Conservation (phyloP, 2,329 filamentous ascomycete genomes). For the Hirsutella thompsonii region DNA sequence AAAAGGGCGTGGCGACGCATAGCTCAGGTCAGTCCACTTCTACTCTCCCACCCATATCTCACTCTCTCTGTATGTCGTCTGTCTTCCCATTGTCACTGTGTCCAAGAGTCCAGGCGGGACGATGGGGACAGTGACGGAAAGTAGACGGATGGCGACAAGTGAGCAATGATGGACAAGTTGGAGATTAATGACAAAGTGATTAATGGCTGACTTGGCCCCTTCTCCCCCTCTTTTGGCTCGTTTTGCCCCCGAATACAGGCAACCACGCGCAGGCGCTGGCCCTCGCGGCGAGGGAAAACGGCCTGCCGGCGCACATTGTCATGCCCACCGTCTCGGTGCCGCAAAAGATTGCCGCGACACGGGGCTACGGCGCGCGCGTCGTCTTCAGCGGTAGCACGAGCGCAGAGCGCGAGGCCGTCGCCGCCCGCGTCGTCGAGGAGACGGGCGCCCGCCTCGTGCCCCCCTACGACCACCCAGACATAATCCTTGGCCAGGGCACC, state of each 20-base stretch:
- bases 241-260: constrained; percentile 33
- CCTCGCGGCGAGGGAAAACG: constrained; percentile 62
- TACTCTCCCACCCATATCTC: not conserved
- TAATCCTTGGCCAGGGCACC: constrained; percentile 90
- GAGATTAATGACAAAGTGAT: too few species aligned
- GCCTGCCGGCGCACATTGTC: constrained; percentile 73
- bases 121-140: too few species aligned
- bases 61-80: too few species aligned
- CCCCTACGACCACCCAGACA: constrained; percentile 85
- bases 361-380: constrained; percentile 63
- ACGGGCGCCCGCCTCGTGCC: constrained; percentile 73
- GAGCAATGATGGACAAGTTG: too few species aligned
- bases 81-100: too few species aligned
- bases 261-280: constrained; percentile 93
- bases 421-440: constrained; percentile 51
- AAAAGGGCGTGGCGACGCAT: constrained; percentile 74
- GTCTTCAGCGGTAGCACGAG: constrained; percentile 74
- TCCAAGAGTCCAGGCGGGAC: too few species aligned
- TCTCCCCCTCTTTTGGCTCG: not conserved
- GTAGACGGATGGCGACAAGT: too few species aligned
- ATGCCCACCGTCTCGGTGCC: constrained; percentile 81
- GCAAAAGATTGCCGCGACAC: constrained; percentile 78
- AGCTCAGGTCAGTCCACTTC: constrained; percentile 52
- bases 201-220: too few species aligned
- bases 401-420: constrained; percentile 67